These are phyloP conservation scores for Dalechampia spathulata DNA, from an alignment of 441 rosid genomes.

Conservation along the genomic window DNA sequence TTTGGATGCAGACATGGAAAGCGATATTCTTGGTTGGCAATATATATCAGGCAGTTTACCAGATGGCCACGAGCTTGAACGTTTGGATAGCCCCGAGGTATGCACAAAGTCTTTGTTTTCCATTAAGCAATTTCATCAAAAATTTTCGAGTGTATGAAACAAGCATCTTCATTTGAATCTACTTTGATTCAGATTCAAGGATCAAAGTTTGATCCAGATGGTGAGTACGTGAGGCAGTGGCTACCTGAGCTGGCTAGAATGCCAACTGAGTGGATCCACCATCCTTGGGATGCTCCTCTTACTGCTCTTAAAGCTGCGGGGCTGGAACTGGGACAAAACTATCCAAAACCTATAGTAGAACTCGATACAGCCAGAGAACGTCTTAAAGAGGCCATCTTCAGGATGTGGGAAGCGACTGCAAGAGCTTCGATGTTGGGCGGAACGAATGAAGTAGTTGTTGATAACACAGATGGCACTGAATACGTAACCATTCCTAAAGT, in stretches of 20 bases:
- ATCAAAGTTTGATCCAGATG: conserved; percentile 66
- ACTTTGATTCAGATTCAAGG: conserved; percentile 98
- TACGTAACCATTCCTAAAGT: conserved; percentile 30
- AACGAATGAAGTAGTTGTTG: conserved; percentile 56
- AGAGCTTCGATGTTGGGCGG: conserved; percentile 26
- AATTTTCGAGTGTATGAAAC: too few species aligned
- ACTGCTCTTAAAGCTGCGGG: conserved; percentile 63
- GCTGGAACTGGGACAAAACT: conserved; percentile 76
- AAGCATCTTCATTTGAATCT: too few species aligned
- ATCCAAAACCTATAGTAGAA: conserved; percentile 67
- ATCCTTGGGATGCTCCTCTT: conserved; percentile 82
- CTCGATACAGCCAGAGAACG: conserved; percentile 60
- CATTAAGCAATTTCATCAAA: conserved; percentile 4
- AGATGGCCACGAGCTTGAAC: conserved; percentile 84
- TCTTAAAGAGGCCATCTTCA: conserved; percentile 61
- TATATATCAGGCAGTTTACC: conserved; percentile 92
- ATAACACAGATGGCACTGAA: conserved; percentile 43
- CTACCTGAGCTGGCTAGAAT: conserved; percentile 84
- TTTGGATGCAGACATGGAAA: conserved; percentile 83
- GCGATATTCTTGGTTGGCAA: conserved; percentile 91
- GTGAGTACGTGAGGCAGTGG: conserved; percentile 86
- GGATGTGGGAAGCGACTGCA: conserved; percentile 71
- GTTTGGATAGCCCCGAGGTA: conserved; percentile 82
- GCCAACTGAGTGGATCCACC: conserved; percentile 91
- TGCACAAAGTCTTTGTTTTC: conserved; percentile 1